phyloP scores from a whole-genome alignment of 148 eudicot genomes.

The Silene uniflora region DNA sequence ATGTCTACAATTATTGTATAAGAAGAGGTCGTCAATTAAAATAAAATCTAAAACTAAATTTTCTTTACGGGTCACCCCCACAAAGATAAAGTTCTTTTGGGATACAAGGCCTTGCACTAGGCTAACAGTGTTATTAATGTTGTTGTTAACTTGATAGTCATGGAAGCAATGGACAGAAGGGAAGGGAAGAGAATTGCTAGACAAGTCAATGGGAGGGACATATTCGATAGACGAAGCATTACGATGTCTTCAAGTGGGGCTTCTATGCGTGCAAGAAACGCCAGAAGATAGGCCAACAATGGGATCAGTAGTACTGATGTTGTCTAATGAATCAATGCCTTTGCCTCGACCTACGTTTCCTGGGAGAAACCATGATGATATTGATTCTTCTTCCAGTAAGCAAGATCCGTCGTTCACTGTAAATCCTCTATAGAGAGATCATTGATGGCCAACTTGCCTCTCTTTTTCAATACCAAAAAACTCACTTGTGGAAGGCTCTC shows the following conservation, averaged over 20 bases:
- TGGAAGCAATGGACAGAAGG: conserved; percentile 80
- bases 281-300: conserved; percentile 82
- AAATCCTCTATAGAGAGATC: conserved; percentile 7
- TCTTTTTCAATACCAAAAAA: no score
- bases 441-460: not conserved
- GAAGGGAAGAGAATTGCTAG: conserved; percentile 48
- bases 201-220: conserved; percentile 35
- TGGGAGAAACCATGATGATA: conserved; percentile 34
- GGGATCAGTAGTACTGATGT: conserved; percentile 59
- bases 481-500: no score
- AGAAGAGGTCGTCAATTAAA: no score
- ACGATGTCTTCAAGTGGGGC: conserved; percentile 78
- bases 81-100: no score
- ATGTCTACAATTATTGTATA: no score
- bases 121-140: not conserved
- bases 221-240: conserved; percentile 42
- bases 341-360: conserved; percentile 61
- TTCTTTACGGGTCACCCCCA: no score
- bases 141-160: not conserved
- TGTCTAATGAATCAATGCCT: conserved; percentile 49
- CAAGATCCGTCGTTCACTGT: conserved; percentile 34
- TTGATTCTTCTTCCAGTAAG: conserved; percentile 45
- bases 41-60: no score
- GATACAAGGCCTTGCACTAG: not conserved
- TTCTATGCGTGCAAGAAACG: conserved; percentile 78